phyloP scores from a whole-genome alignment of 495 filamentous ascomycete genomes.

The Penicillium fimorum region DNA sequence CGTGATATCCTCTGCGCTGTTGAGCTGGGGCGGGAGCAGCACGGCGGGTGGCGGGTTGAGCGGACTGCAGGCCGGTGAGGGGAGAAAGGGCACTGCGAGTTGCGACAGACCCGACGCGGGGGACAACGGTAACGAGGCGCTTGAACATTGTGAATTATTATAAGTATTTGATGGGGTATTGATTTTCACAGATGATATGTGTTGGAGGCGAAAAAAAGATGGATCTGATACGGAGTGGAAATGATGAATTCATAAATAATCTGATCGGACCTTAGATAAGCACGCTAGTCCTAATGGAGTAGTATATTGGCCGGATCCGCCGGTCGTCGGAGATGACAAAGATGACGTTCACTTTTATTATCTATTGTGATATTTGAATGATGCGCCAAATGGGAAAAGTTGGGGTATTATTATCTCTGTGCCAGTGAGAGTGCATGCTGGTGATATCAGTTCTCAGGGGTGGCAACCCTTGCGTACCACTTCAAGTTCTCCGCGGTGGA shows the following conservation, averaged over 20 bases:
- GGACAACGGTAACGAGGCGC: constrained; percentile 49
- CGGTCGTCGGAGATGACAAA: constrained; percentile 31
- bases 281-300: constrained; percentile 24
- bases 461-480: constrained; percentile 16
- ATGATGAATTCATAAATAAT: constrained; percentile 39
- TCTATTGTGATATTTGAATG: neutral
- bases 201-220: constrained; percentile 9
- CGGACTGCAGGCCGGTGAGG: constrained; percentile 34
- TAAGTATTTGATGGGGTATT: neutral
- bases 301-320: constrained; percentile 19
- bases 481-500: constrained; percentile 26
- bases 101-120: constrained; percentile 47
- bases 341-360: constrained; percentile 7
- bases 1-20: constrained; percentile 56
- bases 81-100: constrained; percentile 44
- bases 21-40: constrained; percentile 28
- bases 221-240: constrained; percentile 30
- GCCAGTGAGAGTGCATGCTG: neutral
- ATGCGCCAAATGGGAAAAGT: neutral
- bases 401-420: neutral
- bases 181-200: neutral
- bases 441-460: constrained; percentile 20
- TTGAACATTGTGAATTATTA: constrained; percentile 49
- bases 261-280: constrained; percentile 28
- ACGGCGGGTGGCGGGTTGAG: constrained; percentile 33